These are phyloP conservation scores for Aspergillus saccharolyticus DNA, from an alignment of 495 filamentous ascomycete genomes.

Conservation along the genomic window DNA sequence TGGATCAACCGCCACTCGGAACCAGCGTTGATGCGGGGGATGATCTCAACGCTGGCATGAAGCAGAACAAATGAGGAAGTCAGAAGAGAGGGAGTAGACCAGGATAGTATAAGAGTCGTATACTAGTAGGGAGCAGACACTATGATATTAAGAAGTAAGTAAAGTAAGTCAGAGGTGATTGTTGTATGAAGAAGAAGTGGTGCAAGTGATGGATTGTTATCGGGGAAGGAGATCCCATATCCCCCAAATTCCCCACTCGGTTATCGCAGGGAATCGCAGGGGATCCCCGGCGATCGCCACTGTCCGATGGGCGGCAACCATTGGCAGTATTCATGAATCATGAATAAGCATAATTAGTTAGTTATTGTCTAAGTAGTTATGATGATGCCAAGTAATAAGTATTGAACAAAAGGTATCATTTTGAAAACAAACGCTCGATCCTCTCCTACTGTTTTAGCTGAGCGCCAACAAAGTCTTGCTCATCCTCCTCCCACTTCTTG, in stretches of 20 bases:
- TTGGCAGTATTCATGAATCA: slow-evolving; percentile 2
- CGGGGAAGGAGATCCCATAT: too few species aligned
- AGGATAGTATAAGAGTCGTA: neutral
- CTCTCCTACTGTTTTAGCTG: slow-evolving; percentile 13
- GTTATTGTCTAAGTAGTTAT: too few species aligned
- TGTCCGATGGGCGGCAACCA: slow-evolving; percentile 27
- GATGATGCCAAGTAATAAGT: too few species aligned
- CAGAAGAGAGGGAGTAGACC: neutral
- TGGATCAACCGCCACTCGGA: neutral
- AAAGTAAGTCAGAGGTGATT: neutral
- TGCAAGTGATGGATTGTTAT: neutral
- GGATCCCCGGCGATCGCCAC: slow-evolving; percentile 43
- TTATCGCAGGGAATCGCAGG: neutral
- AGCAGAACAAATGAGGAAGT: neutral
- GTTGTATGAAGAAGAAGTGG: neutral
- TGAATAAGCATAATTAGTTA: slow-evolving; percentile 1
- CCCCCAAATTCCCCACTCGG: neutral
- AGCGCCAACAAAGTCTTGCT: slow-evolving; percentile 37
- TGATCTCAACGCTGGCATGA: neutral
- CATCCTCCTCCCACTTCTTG: slow-evolving; percentile 43
- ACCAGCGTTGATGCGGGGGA: neutral
- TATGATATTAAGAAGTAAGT: too few species aligned
- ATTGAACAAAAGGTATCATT: too few species aligned
- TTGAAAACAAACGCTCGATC: neutral
- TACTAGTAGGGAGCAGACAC: too few species aligned